A percentile compares a stretch with the other conserved stretches of the same genome.
Evolutionary conservation across 371 early-diverging fungal genomes (phyloP).

Genomic region (Actinomucor elegans): DNA sequence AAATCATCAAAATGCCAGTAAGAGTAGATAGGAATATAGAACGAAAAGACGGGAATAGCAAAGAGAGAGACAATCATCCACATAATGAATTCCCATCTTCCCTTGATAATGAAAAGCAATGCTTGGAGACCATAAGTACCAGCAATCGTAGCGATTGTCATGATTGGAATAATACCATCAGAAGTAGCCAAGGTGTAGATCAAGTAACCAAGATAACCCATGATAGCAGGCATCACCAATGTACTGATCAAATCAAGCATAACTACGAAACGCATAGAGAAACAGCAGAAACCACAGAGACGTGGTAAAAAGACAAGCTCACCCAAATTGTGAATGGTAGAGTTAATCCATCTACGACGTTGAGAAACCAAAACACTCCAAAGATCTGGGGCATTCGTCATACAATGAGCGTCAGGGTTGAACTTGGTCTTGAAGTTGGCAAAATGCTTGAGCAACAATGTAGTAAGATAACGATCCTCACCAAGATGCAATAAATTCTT

Average conservation of each 20-base stretch:
- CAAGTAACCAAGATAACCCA: constrained; percentile 86
- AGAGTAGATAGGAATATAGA: constrained; percentile 81
- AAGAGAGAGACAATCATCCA: constrained; percentile 94
- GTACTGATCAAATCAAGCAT: constrained; percentile 93
- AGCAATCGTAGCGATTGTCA: constrained; percentile 41
- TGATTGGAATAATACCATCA: constrained; percentile 84
- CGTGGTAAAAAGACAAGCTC: constrained; percentile 84
- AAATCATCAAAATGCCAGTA: constrained; percentile 99
- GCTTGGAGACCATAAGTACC: constrained; percentile 86
- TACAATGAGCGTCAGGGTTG: constrained; percentile 90
- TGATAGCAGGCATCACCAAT: constrained; percentile 89
- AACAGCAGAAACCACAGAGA: constrained; percentile 97
- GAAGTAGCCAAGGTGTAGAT: constrained; percentile 92
- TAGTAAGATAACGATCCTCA: constrained; percentile 91
- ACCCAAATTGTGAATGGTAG: constrained; percentile 92
- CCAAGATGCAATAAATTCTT: constrained; percentile 82
- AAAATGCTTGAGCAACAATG: constrained; percentile 97
- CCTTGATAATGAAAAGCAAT: constrained; percentile 79
- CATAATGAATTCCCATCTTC: constrained; percentile 89
- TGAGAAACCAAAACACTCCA: constrained; percentile 93
- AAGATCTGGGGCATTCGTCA: constrained; percentile 94
- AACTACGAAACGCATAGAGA: constrained; percentile 98
- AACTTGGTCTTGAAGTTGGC: constrained; percentile 93
- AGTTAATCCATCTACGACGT: constrained; percentile 97
- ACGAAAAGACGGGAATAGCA: constrained; percentile 83